Percentiles rank a stretch among this genome's conserved stretches.
Conservation (phyloP, 345 rosid species). For the Populus alba region DNA sequence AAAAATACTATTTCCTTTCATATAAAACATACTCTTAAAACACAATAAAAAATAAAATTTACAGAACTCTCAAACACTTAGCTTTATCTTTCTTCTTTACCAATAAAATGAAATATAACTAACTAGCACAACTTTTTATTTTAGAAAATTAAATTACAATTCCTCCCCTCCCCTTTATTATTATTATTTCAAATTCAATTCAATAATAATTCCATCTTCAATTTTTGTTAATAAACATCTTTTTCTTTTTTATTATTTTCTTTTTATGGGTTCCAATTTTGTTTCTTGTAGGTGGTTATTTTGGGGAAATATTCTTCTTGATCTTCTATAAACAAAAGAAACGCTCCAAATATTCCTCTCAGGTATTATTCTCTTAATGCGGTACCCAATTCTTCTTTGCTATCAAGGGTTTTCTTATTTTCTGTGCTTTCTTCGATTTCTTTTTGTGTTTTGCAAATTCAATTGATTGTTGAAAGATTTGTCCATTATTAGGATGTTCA, state of each 20-base stretch:
- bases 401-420: background rate
- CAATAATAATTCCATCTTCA: no score
- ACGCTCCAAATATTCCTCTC: constrained; percentile 14
- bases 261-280: constrained; percentile 1
- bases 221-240: background rate
- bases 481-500: background rate
- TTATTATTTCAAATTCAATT: background rate
- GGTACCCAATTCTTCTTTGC: background rate
- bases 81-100: no score
- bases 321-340: background rate
- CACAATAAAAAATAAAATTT: no score
- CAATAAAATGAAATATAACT: no score
- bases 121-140: no score
- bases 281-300: background rate
- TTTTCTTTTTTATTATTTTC: background rate
- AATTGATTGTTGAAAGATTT: background rate
- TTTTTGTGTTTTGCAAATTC: background rate
- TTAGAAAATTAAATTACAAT: no score
- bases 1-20: no score
- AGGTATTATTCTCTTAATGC: constrained; percentile 1
- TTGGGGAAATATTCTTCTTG: constrained; percentile 22
- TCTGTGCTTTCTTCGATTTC: background rate
- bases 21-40: no score
- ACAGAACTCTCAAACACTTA: no score
- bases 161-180: no score